Conservation (phyloP, 106 monocot species). For the Amphibolis antarctica region DNA sequence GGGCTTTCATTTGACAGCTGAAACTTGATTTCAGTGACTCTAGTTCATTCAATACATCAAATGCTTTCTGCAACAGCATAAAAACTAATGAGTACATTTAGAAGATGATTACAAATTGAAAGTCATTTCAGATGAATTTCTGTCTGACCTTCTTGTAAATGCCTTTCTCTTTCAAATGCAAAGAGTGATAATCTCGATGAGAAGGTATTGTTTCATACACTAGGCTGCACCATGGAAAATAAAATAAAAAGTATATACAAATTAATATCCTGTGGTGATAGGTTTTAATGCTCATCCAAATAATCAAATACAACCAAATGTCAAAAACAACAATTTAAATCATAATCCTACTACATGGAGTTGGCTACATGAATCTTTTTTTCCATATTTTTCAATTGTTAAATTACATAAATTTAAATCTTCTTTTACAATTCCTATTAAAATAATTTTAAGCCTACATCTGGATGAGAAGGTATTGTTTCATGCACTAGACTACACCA, state of each 20-base stretch:
- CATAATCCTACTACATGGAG: too few relatives aligned
- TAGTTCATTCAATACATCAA: conserved; percentile 67
- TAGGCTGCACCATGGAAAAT: conserved; percentile 35
- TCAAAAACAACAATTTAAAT: too few relatives aligned
- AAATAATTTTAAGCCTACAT: conserved; percentile 1
- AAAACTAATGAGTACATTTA: too few relatives aligned
- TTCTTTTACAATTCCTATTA: too few relatives aligned
- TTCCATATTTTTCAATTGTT: too few relatives aligned
- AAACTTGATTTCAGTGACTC: conserved; percentile 74
- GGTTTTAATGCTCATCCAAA: too few relatives aligned
- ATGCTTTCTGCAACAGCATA: conserved; percentile 52
- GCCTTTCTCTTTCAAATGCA: conserved; percentile 47
- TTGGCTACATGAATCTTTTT: too few relatives aligned
- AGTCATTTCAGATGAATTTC: conserved; percentile 7
- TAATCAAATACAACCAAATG: background rate
- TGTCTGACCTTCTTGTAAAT: conserved; percentile 52
- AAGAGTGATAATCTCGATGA: conserved; percentile 71
- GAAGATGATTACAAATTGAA: too few relatives aligned
- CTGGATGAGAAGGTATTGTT: conserved; percentile 87
- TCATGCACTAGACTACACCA: conserved; percentile 71
- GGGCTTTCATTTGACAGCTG: conserved; percentile 40
- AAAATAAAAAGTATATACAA: background rate
- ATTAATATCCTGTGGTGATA: too few relatives aligned
- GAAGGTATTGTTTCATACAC: conserved; percentile 89
- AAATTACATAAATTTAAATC: too few relatives aligned